Evolutionary conservation across 257 asterid genomes (phyloP), one percentile per base, ranked within the genome.

Genomic region (Salvia rosmarinus): DNA sequence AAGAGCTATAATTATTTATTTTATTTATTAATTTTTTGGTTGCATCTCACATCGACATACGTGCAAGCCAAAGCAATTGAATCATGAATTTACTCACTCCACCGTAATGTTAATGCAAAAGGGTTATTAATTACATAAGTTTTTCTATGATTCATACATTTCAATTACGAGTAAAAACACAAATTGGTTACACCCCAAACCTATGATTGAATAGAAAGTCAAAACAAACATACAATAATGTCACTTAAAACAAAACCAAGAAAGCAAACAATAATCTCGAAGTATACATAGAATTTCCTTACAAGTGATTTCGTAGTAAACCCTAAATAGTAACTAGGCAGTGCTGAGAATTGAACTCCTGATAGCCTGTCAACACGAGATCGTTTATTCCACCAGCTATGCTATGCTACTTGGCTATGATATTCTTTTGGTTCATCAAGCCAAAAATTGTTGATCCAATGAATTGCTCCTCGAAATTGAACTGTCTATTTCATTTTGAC

Each of bases 391-490:
- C 69, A 40, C 39, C 21, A 0, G n/a, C 55, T 63, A 21, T 7
- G 21, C 69, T 40, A 64, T 25, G 52, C 69, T 84, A 82, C 77
- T 88, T 90, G 59, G 90, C 86, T 69, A 88, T 87, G 56, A 88
- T 85, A 78, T 85, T 90, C 81, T 85, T 85, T 68, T 90, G 92
- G 78, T 90, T 82, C 59, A 76, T 78, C 76, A 90, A 70, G 65
- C 19, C 68, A 83, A 63, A 67, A 78, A 75, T 13, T 80, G 82
- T 39, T 81, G 81, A 78, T 79, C 80, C 76, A 47, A 20, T 9
- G 86, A 62, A 16, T 58, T 75, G 57, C 79, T 70, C 44, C 70
- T 73, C 39, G 68, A 68, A 39, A 69, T 64, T 5, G 75, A 66
- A 46, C 54, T 17, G n/a, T 85, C 96, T 16, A 77, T 74, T 71